These are phyloP conservation scores for Agarophyton chilense DNA, from an alignment of 23 red algal genomes.

Conservation along the genomic window DNA sequence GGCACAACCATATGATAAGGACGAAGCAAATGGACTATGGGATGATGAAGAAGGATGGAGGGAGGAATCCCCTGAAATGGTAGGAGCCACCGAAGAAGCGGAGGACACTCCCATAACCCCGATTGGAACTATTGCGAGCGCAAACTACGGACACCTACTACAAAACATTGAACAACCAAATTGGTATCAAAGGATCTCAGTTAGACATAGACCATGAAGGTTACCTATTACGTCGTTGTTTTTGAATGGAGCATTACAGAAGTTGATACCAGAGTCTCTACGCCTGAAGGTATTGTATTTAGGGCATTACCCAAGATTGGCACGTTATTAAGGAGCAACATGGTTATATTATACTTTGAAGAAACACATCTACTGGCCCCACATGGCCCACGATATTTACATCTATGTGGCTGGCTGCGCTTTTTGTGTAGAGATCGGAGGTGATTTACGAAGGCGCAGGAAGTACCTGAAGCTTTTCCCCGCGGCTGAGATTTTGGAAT, in stretches of 20 bases:
- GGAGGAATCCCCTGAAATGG: not conserved
- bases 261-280: too few relatives aligned
- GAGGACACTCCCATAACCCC: not conserved
- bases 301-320: not conserved
- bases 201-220: too few relatives aligned
- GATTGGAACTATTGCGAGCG: too few relatives aligned
- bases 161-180: too few relatives aligned
- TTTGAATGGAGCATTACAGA: too few relatives aligned
- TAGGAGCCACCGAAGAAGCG: not conserved
- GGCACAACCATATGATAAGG: too few relatives aligned
- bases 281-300: too few relatives aligned
- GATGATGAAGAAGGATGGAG: not conserved
- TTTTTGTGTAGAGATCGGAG: too few relatives aligned
- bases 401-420: not conserved
- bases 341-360: conserved; percentile 6
- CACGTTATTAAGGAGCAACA: conserved; percentile 1
- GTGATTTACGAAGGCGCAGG: conserved; percentile 15
- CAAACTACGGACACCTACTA: too few relatives aligned
- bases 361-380: conserved; percentile 31
- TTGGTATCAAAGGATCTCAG: too few relatives aligned
- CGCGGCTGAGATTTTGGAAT: not conserved
- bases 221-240: too few relatives aligned
- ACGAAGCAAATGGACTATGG: too few relatives aligned
- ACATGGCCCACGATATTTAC: conserved; percentile 10
- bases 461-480: conserved; percentile 44